Evolutionary conservation across 73 alveolate genomes (phyloP).

Genomic region (Tetrahymena elliotti): DNA sequence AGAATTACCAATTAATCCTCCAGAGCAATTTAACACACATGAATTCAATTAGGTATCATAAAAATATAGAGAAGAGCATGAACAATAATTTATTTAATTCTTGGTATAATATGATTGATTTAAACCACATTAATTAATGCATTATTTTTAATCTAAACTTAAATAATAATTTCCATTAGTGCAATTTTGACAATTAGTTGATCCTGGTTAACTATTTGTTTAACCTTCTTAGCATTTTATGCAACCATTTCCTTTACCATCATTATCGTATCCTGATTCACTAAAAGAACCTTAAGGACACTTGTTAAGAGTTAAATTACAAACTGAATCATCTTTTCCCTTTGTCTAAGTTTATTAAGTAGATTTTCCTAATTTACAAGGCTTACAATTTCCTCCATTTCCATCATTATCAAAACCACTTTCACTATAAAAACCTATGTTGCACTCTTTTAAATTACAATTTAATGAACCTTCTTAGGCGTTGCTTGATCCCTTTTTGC

Average conservation of each 20-base stretch:
- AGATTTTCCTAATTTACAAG: background rate
- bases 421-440: background rate
- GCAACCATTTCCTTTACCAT: background rate
- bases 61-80: background rate
- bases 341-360: background rate
- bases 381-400: background rate
- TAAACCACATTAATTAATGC: background rate
- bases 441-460: background rate
- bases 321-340: background rate
- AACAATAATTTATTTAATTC: background rate
- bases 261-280: background rate
- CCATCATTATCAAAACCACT: background rate
- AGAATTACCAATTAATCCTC: background rate
- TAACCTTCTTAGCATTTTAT: background rate
- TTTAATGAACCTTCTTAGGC: background rate
- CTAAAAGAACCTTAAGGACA: background rate
- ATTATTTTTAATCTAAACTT: background rate
- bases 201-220: background rate
- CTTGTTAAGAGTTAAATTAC: background rate
- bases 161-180: too few relatives aligned
- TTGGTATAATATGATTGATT: background rate
- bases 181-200: background rate
- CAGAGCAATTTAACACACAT: background rate
- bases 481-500: too few relatives aligned
- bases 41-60: background rate